A percentile compares a stretch with the other conserved stretches of the same genome.
Conservation (phyloP, 148 eudicot species). For the Chenopodium album region DNA sequence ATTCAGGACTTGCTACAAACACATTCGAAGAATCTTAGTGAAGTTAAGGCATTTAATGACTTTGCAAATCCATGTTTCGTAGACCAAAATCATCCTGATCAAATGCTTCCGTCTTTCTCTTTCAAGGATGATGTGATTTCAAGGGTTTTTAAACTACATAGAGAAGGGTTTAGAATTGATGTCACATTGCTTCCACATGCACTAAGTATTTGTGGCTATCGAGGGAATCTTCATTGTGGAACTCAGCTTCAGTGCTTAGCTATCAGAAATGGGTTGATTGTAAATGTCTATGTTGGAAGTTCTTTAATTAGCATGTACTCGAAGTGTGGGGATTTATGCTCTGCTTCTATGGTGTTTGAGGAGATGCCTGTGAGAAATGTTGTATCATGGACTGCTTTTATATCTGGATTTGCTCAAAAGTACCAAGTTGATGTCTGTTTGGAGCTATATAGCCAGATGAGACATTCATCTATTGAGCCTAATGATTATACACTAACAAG, state of each 20-base stretch:
- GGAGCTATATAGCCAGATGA: slow-evolving; percentile 40
- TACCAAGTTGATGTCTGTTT: slow-evolving; percentile 35
- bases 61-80: background rate
- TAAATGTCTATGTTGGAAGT: slow-evolving; percentile 41
- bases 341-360: slow-evolving; percentile 36
- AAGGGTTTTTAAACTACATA: slow-evolving; percentile 19
- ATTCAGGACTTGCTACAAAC: slow-evolving; percentile 38
- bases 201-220: slow-evolving; percentile 32
- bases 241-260: slow-evolving; percentile 43
- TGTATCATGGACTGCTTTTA: slow-evolving; percentile 51
- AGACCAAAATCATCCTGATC: slow-evolving; percentile 9
- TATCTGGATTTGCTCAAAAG: slow-evolving; percentile 37
- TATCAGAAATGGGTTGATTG: slow-evolving; percentile 28
- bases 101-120: slow-evolving; percentile 12
- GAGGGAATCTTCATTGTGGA: slow-evolving; percentile 25
- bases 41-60: slow-evolving; percentile 9
- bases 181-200: slow-evolving; percentile 33
- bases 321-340: slow-evolving; percentile 31
- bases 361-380: slow-evolving; percentile 48
- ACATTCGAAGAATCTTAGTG: slow-evolving; percentile 17
- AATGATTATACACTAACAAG: slow-evolving; percentile 43
- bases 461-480: slow-evolving; percentile 29
- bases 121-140: slow-evolving; percentile 24
- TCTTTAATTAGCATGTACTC: slow-evolving; percentile 38
- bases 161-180: slow-evolving; percentile 34